Evolutionary conservation across 2,329 filamentous ascomycete species (phyloP), one percentile per base, ranked within the genome.

Genomic region (Uncinocarpus reesii): DNA sequence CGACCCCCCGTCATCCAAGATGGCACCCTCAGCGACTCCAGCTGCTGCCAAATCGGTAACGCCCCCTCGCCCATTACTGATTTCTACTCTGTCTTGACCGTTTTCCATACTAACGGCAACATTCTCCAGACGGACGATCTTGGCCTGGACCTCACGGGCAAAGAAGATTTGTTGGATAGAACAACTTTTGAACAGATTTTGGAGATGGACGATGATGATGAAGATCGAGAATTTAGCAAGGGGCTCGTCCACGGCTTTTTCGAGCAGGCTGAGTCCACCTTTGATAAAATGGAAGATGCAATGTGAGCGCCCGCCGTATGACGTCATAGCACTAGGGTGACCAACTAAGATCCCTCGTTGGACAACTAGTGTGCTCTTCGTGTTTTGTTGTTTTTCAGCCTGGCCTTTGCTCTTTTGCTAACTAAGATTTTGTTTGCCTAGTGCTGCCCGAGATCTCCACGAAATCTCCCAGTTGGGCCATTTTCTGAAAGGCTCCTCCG

Each of bases 401-500:
- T 16, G 6, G 3, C 34, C 16, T 36, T 20, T 36, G 6, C 7
- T 16, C 15, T 36, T 20, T 36, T 36, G 13, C 42, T 40, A 37
- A 41, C 29, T 7, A n/a, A 18, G 23, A 16, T 16, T 42, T 38
- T 11, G 4, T 36, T 21, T 32, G n/a, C 36, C 38, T 32, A 94
- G 88, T 55, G 66, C 79, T 56, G 65, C 76, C 1, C 75, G 78
- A 60, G 74, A 95, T 51, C 79, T 96, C 49, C 66, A 71, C n/a
- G 72, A 80, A 56, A 79, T 96, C 31, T 94, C 87, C 28, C 76
- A 78, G 46, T 80, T 95, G 26, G 92, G 92, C 35, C 92, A 98
- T 70, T 98, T 95, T 71, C 76, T 98, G 57, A 98, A 98, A 71
- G 92, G 92, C 52, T 96, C 90, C 5, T 95, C 90, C 7, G 90